Evolutionary conservation across 352 stramenopile genomes (phyloP).

Genomic region (Thraustochytrium sp.): DNA sequence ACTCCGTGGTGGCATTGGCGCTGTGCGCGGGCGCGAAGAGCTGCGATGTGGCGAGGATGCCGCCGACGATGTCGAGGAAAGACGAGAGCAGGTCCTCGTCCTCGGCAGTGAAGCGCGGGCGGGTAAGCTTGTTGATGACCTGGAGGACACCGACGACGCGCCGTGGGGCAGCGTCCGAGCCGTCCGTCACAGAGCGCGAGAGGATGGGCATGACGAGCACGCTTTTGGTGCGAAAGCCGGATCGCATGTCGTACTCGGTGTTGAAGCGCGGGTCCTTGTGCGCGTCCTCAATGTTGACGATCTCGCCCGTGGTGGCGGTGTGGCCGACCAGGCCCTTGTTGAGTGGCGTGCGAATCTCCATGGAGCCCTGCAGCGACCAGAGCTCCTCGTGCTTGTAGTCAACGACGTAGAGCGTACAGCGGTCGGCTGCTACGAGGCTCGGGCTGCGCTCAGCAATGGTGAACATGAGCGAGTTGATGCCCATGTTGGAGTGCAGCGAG

Average conservation of each 20-base stretch:
- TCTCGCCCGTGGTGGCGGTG: constrained; percentile 72
- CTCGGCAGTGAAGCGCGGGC: constrained; percentile 62
- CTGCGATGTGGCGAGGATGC: constrained; percentile 72
- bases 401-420: constrained; percentile 83
- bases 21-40: constrained; percentile 61
- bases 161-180: background rate
- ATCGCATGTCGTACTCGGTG: constrained; percentile 75
- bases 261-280: constrained; percentile 79
- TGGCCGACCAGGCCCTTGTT: constrained; percentile 78
- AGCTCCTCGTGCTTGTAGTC: constrained; percentile 79
- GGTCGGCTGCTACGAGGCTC: constrained; percentile 75
- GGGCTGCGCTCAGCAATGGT: constrained; percentile 78
- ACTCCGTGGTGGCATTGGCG: constrained; percentile 30
- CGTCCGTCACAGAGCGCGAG: background rate
- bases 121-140: constrained; percentile 53
- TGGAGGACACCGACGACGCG: constrained; percentile 49
- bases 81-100: constrained; percentile 74
- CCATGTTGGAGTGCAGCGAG: constrained; percentile 77
- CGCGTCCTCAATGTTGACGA: constrained; percentile 76
- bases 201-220: constrained; percentile 77
- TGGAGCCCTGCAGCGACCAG: constrained; percentile 74
- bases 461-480: constrained; percentile 81
- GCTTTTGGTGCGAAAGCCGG: constrained; percentile 71
- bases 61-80: constrained; percentile 75
- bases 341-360: constrained; percentile 71